Evolutionary conservation across 2,329 filamentous ascomycete species (phyloP).

Genomic region (Xylariaceae sp.): DNA sequence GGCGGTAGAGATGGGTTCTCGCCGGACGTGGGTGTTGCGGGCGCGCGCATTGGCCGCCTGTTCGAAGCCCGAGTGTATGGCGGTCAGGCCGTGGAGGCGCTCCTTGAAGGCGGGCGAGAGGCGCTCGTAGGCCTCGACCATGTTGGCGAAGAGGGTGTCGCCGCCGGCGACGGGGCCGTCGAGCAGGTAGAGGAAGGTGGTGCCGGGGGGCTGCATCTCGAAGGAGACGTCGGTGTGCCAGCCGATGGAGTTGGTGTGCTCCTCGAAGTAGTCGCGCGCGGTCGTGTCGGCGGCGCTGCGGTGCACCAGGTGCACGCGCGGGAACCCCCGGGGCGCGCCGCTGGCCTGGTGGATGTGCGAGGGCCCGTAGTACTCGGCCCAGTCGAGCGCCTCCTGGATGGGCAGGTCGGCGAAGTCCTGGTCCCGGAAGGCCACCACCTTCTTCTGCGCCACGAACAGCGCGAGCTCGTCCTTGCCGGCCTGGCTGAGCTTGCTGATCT

Average conservation of each 20-base stretch:
- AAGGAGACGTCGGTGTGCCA: constrained; percentile 37
- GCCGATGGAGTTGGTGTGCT: too few species aligned
- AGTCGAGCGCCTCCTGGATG: too few species aligned
- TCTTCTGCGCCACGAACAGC: constrained; percentile 29
- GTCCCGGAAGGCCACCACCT: too few species aligned
- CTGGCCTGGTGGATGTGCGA: too few species aligned
- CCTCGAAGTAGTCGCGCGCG: too few species aligned
- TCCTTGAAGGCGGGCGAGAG: constrained; percentile 29
- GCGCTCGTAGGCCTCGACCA: constrained; percentile 29
- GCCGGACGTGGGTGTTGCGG: constrained; percentile 35
- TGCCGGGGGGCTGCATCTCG: constrained; percentile 33
- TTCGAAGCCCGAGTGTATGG: constrained; percentile 31
- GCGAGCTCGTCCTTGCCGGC: constrained; percentile 42
- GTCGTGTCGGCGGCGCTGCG: too few species aligned
- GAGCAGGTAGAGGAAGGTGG: constrained; percentile 32
- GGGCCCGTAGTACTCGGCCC: too few species aligned
- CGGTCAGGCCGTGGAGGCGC: constrained; percentile 29
- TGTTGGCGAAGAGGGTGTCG: constrained; percentile 31
- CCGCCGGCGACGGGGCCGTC: constrained; percentile 29
- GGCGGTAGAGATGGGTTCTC: constrained; percentile 56
- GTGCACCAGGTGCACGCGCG: too few species aligned
- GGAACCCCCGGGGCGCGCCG: too few species aligned
- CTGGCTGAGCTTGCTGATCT: too few species aligned
- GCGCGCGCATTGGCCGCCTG: constrained; percentile 28
- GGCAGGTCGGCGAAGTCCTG: too few species aligned